These are phyloP conservation scores for Bryum argenteum DNA, from an alignment of 225 moss, liverwort and hornwort genomes.

Conservation along the genomic window DNA sequence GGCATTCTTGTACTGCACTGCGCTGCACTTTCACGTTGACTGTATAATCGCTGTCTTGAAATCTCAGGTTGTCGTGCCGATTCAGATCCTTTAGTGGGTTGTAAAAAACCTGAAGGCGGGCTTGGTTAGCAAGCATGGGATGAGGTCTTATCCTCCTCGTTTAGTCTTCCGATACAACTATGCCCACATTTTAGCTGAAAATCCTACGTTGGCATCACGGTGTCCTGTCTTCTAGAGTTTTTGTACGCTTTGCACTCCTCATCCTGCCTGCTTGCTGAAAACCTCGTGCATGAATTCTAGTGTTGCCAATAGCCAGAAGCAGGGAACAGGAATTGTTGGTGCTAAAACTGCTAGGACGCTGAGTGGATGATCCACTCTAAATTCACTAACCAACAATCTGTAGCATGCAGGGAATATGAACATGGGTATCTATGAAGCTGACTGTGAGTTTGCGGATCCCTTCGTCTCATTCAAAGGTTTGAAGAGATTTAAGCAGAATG, in stretches of 20 bases:
- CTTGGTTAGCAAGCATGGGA: too few species aligned
- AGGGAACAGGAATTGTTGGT: constrained; percentile 18
- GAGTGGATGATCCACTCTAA: constrained; percentile 1
- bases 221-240: constrained; percentile 1
- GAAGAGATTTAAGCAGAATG: constrained; percentile 96
- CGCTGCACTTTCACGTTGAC: too few species aligned
- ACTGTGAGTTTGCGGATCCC: constrained; percentile 99
- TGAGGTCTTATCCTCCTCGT: too few species aligned
- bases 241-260: not conserved
- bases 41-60: too few species aligned
- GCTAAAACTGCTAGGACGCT: constrained; percentile 15
- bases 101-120: too few species aligned
- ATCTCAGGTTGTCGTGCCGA: too few species aligned
- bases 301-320: not conserved
- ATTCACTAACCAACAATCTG: not conserved
- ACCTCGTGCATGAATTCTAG: not conserved
- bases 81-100: too few species aligned
- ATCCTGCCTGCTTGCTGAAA: not conserved
- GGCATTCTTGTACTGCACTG: too few species aligned
- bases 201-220: not conserved
- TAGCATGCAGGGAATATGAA: constrained; percentile 79
- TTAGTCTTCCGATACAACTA: too few species aligned
- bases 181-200: too few species aligned
- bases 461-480: constrained; percentile 97
- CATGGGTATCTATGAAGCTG: constrained; percentile 77